Evolutionary conservation across 176 grass and related monocot genomes (phyloP), one percentile per base, ranked within the genome.

Genomic region (Aegilops bicornis): DNA sequence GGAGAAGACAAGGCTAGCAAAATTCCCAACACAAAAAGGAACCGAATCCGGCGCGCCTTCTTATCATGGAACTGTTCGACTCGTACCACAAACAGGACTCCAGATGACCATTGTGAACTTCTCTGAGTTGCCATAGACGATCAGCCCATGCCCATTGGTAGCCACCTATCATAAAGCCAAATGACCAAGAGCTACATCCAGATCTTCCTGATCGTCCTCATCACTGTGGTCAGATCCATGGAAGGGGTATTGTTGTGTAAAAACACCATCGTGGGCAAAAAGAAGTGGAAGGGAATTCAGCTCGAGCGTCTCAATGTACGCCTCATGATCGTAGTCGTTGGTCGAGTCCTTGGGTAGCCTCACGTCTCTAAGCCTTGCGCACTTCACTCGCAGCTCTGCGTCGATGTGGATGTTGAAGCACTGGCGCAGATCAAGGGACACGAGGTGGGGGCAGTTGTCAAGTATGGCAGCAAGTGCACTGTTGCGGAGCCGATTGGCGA

Each of bases 271-370:
- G 23, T 47, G 7, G 6, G 63, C 40, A 35, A 81, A 50, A 32
- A 47, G 79, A 82, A 82, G 79, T 47, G 63, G 42, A 61, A 77
- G 20, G 8, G 42, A 52, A 36, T 50, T 47, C 33, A 67, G 42
- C 1, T 61, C 36, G 29, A 64, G 27, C 35, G 60, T 67, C 61
- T 67, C 73, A 23, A 85, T 77, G 7, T 43, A 77, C 3, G 61
- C 50, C 31, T 77, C 60, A 6, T 67, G 43, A 25, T 76, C 73
- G 8, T 71, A 78, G 22, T 85, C 83, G 2, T 54, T 78, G 73
- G 62, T 67, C 37, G 73, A 56, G 17, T 85, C 83, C 13, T 68
- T 78, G 5, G 83, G 83, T 32, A 85, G 19, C 83, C 63, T 85
- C 20, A 78, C 73, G 6, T 78, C 42, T 35, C 37, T 39, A 24